These are phyloP conservation scores for Inga leiocalycina DNA, from an alignment of 306 rosid genomes.

Conservation along the genomic window DNA sequence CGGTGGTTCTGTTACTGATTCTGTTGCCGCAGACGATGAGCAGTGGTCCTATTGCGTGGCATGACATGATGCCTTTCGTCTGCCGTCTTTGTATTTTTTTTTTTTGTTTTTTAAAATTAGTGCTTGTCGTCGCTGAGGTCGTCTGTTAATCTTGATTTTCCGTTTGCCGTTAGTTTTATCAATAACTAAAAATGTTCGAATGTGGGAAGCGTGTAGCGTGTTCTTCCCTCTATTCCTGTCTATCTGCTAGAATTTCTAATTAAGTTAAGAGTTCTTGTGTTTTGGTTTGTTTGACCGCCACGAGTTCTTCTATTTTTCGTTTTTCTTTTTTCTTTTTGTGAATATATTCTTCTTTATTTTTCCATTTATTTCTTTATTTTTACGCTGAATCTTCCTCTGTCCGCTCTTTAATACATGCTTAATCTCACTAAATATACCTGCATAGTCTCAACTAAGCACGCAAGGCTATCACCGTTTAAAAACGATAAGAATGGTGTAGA, in stretches of 20 bases:
- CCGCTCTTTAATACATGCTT: too few relatives aligned
- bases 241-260: not conserved
- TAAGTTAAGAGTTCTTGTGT: not conserved
- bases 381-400: not conserved
- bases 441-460: too few relatives aligned
- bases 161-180: too few relatives aligned
- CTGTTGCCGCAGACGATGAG: conserved; percentile 55
- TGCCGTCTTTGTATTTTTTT: not conserved
- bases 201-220: not conserved
- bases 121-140: conserved; percentile 10
- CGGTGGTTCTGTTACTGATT: conserved; percentile 12
- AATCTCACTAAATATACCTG: too few relatives aligned
- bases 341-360: too few relatives aligned
- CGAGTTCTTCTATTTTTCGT: too few relatives aligned
- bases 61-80: not conserved
- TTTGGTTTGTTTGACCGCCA: not conserved
- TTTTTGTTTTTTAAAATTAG: not conserved
- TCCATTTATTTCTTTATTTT: not conserved
- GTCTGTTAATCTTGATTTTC: not conserved
- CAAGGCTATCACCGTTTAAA: too few relatives aligned
- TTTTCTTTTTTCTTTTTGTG: too few relatives aligned
- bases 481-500: too few relatives aligned
- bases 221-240: not conserved
- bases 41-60: conserved; percentile 71
- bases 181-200: not conserved